phyloP scores from a whole-genome alignment of 228 moss, liverwort and hornwort genomes.

The Sphagnum magellanicum region DNA sequence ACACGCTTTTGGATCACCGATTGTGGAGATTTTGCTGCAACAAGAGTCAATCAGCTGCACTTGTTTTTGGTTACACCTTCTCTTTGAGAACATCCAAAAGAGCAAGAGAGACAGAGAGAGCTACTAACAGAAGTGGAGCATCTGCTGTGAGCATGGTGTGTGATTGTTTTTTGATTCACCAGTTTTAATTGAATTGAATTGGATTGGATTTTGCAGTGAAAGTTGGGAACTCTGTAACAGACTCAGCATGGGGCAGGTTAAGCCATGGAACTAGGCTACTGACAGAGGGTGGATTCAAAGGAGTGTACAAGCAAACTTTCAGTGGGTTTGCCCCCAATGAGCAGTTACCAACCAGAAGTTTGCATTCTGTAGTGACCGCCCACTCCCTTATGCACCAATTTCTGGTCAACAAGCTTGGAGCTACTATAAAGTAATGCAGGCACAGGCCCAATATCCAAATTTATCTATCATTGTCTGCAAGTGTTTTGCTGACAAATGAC shows the following conservation, averaged over 20 bases:
- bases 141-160: no score
- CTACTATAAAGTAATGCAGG: constrained; percentile 28
- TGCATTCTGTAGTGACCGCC: constrained; percentile 46
- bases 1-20: no score
- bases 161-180: no score
- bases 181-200: no score
- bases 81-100: background rate
- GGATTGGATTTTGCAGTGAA: constrained; percentile 13
- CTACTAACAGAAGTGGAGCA: no score
- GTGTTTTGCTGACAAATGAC: background rate
- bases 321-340: constrained; percentile 19
- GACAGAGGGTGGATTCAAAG: constrained; percentile 41
- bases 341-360: constrained; percentile 25
- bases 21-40: no score
- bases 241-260: constrained; percentile 36
- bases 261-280: constrained; percentile 26
- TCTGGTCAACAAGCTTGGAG: constrained; percentile 26
- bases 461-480: background rate
- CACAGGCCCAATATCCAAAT: background rate
- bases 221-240: constrained; percentile 28
- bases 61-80: background rate
- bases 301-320: constrained; percentile 33
- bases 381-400: constrained; percentile 22
- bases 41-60: no score
- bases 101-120: no score